A percentile compares a stretch with the other conserved stretches of the same genome.
phyloP scores from a whole-genome alignment of 1,284 basidiomycete species.

The Apiotrichum mycotoxinovorans region DNA sequence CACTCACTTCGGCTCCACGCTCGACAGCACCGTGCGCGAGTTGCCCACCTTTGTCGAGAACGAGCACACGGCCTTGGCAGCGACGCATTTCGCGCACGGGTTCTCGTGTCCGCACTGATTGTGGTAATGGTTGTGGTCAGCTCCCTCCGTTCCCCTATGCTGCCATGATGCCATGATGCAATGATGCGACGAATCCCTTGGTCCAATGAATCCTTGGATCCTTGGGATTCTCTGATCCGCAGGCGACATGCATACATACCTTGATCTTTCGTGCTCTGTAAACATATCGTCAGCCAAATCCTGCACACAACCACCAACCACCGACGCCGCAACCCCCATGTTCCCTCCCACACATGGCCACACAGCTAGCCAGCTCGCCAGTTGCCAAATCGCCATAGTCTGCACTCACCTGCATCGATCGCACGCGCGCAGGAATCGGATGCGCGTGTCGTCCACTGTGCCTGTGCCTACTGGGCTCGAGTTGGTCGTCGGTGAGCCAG shows the following conservation, averaged over 20 bases:
- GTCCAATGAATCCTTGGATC: too few relatives aligned
- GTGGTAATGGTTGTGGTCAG: too few relatives aligned
- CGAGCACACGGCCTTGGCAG: conserved; percentile 8
- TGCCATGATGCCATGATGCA: too few relatives aligned
- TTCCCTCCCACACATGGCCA: too few relatives aligned
- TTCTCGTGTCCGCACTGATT: conserved; percentile 16
- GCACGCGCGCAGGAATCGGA: conserved; percentile 17
- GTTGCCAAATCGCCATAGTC: too few relatives aligned
- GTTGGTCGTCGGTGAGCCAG: background rate
- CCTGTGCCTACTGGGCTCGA: background rate
- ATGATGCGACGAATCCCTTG: too few relatives aligned
- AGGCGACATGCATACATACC: conserved; percentile 8
- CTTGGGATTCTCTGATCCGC: too few relatives aligned
- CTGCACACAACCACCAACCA: too few relatives aligned
- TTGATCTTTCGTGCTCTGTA: conserved; percentile 14
- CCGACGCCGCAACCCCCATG: too few relatives aligned
- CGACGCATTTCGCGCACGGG: conserved; percentile 15
- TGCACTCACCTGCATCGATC: conserved; percentile 16
- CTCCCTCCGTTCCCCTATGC: too few relatives aligned
- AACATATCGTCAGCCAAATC: background rate
- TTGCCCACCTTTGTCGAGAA: conserved; percentile 8
- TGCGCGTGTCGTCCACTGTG: conserved; percentile 1
- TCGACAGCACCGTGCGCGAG: conserved; percentile 7
- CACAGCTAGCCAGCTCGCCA: too few relatives aligned
- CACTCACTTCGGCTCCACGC: conserved; percentile 9